Conservation (phyloP, 163 green algal genomes). For the Scenedesmus sp. region DNA sequence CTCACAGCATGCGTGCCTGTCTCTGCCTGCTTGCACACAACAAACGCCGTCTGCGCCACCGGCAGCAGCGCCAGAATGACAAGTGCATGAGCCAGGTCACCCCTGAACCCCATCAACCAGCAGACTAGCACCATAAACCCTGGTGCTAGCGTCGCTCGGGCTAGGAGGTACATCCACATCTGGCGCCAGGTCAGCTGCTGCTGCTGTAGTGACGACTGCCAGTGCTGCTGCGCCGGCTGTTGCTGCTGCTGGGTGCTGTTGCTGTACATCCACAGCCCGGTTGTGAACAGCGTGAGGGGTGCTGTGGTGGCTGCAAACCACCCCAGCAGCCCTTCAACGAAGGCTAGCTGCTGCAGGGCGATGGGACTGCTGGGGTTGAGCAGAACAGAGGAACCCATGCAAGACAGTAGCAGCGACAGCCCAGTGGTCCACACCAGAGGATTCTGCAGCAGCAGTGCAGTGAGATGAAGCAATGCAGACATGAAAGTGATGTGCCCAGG, state of each 20-base stretch:
- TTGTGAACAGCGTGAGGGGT: slow-evolving; percentile 65
- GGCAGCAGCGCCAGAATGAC: slow-evolving; percentile 65
- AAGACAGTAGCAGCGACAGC: slow-evolving; percentile 52
- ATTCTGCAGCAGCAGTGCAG: slow-evolving; percentile 51
- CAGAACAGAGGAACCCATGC: slow-evolving; percentile 45
- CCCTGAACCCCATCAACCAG: slow-evolving; percentile 54
- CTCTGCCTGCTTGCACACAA: slow-evolving; percentile 58
- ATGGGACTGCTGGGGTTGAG: slow-evolving; percentile 53
- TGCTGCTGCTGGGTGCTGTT: slow-evolving; percentile 30
- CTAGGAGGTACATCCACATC: slow-evolving; percentile 38
- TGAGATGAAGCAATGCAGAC: too few relatives aligned
- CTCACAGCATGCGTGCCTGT: slow-evolving; percentile 53
- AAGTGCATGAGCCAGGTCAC: slow-evolving; percentile 51
- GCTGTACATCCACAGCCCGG: slow-evolving; percentile 60
- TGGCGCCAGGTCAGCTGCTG: neutral
- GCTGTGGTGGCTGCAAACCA: slow-evolving; percentile 64
- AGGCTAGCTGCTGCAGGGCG: slow-evolving; percentile 43
- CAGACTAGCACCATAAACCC: slow-evolving; percentile 61
- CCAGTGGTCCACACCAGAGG: slow-evolving; percentile 66
- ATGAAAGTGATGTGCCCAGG: too few relatives aligned
- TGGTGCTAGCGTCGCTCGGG: slow-evolving; percentile 53
- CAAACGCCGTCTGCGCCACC: slow-evolving; percentile 68
- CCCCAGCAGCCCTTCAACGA: slow-evolving; percentile 56
- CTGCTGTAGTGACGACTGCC: slow-evolving; percentile 8
- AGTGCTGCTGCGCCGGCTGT: neutral